Percentiles rank a stretch among this genome's conserved stretches.
phyloP scores from a whole-genome alignment of 192 early-diverging fungal genomes.

The Umbelopsis vinacea region DNA sequence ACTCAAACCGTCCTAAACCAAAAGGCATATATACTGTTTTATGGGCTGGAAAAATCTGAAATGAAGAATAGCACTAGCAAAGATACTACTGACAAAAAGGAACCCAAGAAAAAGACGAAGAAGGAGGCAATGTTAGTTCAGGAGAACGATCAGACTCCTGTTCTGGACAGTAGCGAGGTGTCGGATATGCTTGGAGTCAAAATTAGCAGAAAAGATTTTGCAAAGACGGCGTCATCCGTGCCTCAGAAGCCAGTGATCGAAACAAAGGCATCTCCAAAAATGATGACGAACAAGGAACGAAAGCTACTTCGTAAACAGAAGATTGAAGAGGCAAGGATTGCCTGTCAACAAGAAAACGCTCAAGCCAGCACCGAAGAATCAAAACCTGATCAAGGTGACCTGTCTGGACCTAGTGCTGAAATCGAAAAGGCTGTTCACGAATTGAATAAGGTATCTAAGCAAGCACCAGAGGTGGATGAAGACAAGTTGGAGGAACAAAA shows the following conservation, averaged over 20 bases:
- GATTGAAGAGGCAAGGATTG: not conserved
- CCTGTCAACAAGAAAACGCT: not conserved
- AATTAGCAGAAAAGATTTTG: constrained; percentile 5
- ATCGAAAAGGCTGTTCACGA: not conserved
- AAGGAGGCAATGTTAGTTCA: not conserved
- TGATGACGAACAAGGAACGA: constrained; percentile 14
- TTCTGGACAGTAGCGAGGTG: not conserved
- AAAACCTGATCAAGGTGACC: not conserved
- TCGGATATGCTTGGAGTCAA: not conserved
- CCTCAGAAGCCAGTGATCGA: not conserved
- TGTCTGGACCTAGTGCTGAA: constrained; percentile 1
- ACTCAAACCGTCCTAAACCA: constrained; percentile 69
- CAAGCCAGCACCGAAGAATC: not conserved
- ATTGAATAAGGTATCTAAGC: constrained; percentile 21
- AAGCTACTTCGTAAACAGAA: constrained; percentile 12
- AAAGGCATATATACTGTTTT: constrained; percentile 86
- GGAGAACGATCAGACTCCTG: not conserved
- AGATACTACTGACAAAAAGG: constrained; percentile 35
- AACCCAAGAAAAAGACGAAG: constrained; percentile 29
- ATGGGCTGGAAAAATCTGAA: constrained; percentile 30
- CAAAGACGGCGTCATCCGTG: not conserved
- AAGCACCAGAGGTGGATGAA: constrained; percentile 2
- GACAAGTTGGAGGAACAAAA: constrained; percentile 43
- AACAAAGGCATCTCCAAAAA: not conserved
- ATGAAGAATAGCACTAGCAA: constrained; percentile 20